Evolutionary conservation across 2,329 filamentous ascomycete species (phyloP), one percentile per base, ranked within the genome.

Genomic region (Colletotrichum scovillei): DNA sequence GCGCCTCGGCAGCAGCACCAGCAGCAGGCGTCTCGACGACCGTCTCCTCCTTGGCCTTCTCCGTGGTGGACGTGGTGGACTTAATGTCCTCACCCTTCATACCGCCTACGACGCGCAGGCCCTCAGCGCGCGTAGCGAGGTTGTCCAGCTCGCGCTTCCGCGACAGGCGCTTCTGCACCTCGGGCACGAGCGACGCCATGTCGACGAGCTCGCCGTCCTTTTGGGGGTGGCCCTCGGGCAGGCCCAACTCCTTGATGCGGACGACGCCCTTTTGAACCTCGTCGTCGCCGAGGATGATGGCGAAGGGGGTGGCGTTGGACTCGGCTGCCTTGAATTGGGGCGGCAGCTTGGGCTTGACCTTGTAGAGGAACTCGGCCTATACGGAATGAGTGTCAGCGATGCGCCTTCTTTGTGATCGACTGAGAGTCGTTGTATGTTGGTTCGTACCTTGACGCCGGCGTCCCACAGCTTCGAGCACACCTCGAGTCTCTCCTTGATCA

Each of bases 241-340:
- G 86, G 58, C 95, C 86, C 82, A 88, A 84, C 88, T 86, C 91
- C 91, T 98, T 98, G 81, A 98, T 89, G 84, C 93, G 94, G 77
- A 97, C 93, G 82, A 97, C 93, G 66, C 95, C 95, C 30, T 90
- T 88, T 73, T 92, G 92, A 53, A 97, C 86, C 84, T 98, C 96
- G 68, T 98, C 95, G 79, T 98, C 94, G 57, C 96, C 96, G 1
- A 99, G 88, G 78, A 98, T 97, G 62, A 98, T 89, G 8, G 92
- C 94, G 79, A 97, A 93, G 1, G 96, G 96, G 24, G 97, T 91
- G 56, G 92, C 93, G 70, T 91, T 92, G 63, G 86, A 85, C 81
- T 98, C 95, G 12, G 95, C 95, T 24, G 93, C 92, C 85, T 97
- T 97, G 88, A 98, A 98, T 82, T 98, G 96, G 74, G 92, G 89